Conservation (phyloP, 495 filamentous ascomycete species). For the Lophium mytilinum region DNA sequence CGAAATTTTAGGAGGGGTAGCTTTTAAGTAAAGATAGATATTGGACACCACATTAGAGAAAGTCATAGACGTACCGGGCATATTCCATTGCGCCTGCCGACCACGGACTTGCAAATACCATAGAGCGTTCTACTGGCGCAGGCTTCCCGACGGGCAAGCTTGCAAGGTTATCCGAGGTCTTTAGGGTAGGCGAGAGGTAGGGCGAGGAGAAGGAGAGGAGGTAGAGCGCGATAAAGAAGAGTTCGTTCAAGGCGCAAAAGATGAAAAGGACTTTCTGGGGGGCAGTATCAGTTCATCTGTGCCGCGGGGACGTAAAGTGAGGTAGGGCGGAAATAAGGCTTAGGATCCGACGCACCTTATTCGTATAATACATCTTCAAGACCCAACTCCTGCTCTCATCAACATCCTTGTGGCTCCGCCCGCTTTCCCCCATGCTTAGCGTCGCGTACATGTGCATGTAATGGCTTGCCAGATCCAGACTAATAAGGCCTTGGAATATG, state of each 20-base stretch:
- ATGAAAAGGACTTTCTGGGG: slow-evolving; percentile 78
- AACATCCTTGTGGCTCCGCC: slow-evolving; percentile 87
- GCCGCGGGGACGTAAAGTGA: neutral
- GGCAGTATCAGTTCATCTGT: slow-evolving; percentile 1
- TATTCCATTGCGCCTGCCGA: slow-evolving; percentile 86
- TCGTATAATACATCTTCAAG: slow-evolving; percentile 92
- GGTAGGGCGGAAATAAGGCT: slow-evolving; percentile 1
- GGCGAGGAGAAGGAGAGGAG: slow-evolving; percentile 93
- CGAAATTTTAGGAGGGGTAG: too few relatives aligned
- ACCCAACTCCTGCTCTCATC: slow-evolving; percentile 70
- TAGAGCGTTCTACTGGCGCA: slow-evolving; percentile 52
- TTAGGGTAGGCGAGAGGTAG: slow-evolving; percentile 71
- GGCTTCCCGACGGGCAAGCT: slow-evolving; percentile 58
- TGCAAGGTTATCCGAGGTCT: slow-evolving; percentile 42
- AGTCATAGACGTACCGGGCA: slow-evolving; percentile 52
- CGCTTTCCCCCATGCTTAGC: slow-evolving; percentile 66
- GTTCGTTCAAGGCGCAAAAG: slow-evolving; percentile 83
- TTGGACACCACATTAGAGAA: too few relatives aligned
- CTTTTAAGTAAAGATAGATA: too few relatives aligned
- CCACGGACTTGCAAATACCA: slow-evolving; percentile 74
- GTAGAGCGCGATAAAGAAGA: slow-evolving; percentile 97
- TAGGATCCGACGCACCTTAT: slow-evolving; percentile 58
- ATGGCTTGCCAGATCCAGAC: slow-evolving; percentile 86
- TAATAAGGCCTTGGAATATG: slow-evolving; percentile 87
- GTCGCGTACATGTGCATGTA: slow-evolving; percentile 99